Evolutionary conservation across 2,329 filamentous ascomycete species (phyloP).

Genomic region (Colletotrichum aenigma): DNA sequence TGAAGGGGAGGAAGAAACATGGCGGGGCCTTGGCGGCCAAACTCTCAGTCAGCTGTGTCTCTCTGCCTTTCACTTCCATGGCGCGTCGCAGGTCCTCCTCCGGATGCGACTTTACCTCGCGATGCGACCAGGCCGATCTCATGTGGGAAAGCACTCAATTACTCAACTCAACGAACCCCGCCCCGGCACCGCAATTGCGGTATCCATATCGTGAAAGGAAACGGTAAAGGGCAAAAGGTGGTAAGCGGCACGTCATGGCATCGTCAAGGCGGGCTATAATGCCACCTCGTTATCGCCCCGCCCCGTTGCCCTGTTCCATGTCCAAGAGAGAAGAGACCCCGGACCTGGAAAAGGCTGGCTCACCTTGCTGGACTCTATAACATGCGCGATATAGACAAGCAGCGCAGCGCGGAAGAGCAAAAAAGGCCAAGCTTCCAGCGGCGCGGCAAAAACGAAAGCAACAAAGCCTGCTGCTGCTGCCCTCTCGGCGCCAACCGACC

Average conservation of each 20-base stretch:
- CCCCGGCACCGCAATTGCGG: background rate
- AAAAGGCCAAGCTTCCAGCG: background rate
- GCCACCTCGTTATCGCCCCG: background rate
- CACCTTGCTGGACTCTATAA: background rate
- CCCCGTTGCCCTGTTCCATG: background rate
- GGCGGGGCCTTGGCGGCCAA: background rate
- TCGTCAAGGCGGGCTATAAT: conserved; percentile 5
- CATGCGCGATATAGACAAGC: background rate
- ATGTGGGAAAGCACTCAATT: background rate
- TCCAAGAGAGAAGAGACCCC: background rate
- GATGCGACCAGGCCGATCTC: background rate
- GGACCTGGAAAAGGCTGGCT: background rate
- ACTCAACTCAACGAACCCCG: background rate
- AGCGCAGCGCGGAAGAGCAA: background rate
- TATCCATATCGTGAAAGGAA: background rate
- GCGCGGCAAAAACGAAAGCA: background rate
- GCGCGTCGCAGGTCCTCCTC: background rate
- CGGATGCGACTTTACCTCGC: background rate
- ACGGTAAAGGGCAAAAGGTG: background rate
- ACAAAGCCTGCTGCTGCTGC: background rate
- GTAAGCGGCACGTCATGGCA: conserved; percentile 11
- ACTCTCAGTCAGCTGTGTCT: background rate
- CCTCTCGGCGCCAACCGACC: conserved; percentile 6
- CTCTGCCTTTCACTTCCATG: background rate
- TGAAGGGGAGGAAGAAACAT: background rate